Conservation (phyloP, 148 eudicot genomes). For the Talinum fruticosum region DNA sequence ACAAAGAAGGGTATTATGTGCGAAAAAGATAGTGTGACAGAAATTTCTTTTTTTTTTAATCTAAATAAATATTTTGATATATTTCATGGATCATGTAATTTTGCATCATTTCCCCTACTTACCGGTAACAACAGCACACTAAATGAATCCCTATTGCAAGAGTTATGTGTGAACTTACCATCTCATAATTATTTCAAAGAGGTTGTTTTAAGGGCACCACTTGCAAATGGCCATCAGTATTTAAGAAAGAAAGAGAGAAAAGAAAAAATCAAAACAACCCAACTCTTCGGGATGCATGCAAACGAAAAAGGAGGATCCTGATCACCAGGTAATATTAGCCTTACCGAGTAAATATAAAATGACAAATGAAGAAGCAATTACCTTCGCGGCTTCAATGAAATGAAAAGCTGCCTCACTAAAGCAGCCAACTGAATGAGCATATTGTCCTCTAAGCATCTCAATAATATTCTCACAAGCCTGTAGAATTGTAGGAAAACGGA, state of each 20-base stretch:
- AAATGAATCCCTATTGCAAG: not conserved
- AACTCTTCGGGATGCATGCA: not conserved
- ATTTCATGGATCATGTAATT: no score
- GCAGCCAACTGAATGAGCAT: slow-evolving; percentile 88
- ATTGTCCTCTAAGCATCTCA: slow-evolving; percentile 98
- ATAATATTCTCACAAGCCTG: slow-evolving; percentile 90
- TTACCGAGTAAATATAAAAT: not conserved
- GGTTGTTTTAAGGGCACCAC: not conserved
- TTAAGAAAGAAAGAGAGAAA: not conserved
- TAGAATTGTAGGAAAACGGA: slow-evolving; percentile 88
- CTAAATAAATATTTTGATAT: no score
- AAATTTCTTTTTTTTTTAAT: no score
- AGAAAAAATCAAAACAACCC: not conserved
- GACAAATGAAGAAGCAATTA: slow-evolving; percentile 14
- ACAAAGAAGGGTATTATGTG: no score
- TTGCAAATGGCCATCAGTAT: not conserved
- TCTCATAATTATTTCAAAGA: not conserved
- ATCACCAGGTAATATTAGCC: not conserved
- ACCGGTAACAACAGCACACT: not conserved
- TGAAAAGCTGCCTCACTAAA: slow-evolving; percentile 80
- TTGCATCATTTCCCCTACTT: not conserved
- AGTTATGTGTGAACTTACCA: not conserved
- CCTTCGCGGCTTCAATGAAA: slow-evolving; percentile 87
- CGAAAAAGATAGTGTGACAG: no score
- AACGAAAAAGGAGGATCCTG: not conserved